phyloP scores from a whole-genome alignment of 179 eudicot species.

The Amaranthus tricolor region DNA sequence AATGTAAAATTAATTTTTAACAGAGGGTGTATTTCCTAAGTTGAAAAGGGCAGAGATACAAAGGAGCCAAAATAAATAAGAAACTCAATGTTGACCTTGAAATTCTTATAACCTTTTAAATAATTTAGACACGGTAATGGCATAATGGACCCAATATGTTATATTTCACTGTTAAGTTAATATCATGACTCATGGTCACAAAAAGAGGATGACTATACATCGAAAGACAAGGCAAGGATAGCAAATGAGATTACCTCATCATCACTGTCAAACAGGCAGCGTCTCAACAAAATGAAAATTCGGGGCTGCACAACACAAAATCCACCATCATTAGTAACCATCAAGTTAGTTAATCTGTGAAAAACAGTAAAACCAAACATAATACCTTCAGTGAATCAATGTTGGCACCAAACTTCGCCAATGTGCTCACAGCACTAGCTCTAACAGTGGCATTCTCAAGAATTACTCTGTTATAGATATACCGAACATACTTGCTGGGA shows the following conservation, averaged over 20 bases:
- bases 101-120: too few relatives aligned
- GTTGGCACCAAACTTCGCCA: conserved; percentile 94
- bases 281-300: conserved; percentile 74
- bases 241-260: conserved; percentile 67
- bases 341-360: not conserved
- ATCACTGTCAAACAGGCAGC: conserved; percentile 96
- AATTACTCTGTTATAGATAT: conserved; percentile 88
- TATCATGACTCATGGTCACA: not conserved
- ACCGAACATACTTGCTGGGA: conserved; percentile 93
- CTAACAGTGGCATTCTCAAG: conserved; percentile 98
- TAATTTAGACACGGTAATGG: not conserved
- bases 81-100: not conserved
- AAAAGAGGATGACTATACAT: not conserved
- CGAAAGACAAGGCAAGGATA: not conserved
- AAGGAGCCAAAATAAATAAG: conserved; percentile 11
- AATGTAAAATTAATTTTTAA: too few relatives aligned
- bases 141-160: not conserved
- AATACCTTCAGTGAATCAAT: conserved; percentile 86
- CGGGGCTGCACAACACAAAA: conserved; percentile 72
- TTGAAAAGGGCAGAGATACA: too few relatives aligned
- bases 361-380: conserved; percentile 13
- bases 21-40: too few relatives aligned
- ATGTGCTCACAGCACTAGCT: conserved; percentile 96
- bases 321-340: conserved; percentile 15
- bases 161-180: not conserved